Percentiles rank a stretch among this genome's conserved stretches.
phyloP scores from a whole-genome alignment of 2,329 filamentous ascomycete genomes.

The Fusarium papillatum region DNA sequence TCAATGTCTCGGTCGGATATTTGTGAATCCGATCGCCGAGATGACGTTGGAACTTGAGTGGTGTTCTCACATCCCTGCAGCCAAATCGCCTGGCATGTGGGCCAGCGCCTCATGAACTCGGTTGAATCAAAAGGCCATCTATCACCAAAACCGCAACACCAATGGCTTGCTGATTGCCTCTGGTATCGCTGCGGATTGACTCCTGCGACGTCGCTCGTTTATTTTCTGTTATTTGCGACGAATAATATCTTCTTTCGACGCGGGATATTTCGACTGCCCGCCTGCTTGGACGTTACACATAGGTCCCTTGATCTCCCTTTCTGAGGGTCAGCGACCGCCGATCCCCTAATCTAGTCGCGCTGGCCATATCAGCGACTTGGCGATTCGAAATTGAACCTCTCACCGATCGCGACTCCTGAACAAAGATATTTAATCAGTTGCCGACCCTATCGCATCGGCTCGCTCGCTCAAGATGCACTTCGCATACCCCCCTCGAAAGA shows the following conservation, averaged over 20 bases:
- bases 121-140: constrained; percentile 40
- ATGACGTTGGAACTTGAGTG: constrained; percentile 37
- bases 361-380: not conserved
- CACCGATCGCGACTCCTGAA: constrained; percentile 6
- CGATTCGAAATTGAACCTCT: not conserved
- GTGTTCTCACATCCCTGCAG: constrained; percentile 34
- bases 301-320: constrained; percentile 10
- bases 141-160: constrained; percentile 31
- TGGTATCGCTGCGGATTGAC: constrained; percentile 9
- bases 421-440: not conserved
- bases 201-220: constrained; percentile 32
- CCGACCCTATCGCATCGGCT: not conserved
- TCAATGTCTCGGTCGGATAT: constrained; percentile 31
- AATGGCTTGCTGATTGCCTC: constrained; percentile 28
- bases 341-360: constrained; percentile 14
- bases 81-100: constrained; percentile 34
- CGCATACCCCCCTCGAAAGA: constrained; percentile 89
- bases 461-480: constrained; percentile 78
- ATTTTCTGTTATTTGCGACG: not conserved
- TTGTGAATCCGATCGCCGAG: constrained; percentile 40
- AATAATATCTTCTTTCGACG: not conserved
- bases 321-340: constrained; percentile 17
- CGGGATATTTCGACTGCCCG: constrained; percentile 3
- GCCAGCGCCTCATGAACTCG: constrained; percentile 37
- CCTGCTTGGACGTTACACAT: constrained; percentile 23